These are phyloP conservation scores for Cryptococcus sp. DNA, from an alignment of 1,284 basidiomycete species.

Conservation along the genomic window DNA sequence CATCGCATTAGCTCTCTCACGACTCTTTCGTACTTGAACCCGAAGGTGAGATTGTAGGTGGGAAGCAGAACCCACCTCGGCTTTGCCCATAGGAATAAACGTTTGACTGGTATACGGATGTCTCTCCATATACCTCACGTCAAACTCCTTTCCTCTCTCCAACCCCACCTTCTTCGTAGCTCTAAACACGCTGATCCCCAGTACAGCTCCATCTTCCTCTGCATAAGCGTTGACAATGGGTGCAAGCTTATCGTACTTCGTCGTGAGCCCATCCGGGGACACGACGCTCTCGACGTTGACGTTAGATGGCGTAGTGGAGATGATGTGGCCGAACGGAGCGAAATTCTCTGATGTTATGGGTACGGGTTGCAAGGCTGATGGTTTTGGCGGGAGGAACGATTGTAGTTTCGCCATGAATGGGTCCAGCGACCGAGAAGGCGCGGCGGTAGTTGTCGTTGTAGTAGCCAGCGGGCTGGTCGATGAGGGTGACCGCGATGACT, in stretches of 20 bases:
- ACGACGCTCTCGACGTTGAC: conserved; percentile 66
- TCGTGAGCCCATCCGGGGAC: conserved; percentile 58
- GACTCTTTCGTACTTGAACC: no score
- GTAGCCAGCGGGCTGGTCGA: no score
- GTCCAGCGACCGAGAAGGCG: no score
- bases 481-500: neutral
- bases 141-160: conserved; percentile 58
- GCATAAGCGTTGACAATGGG: conserved; percentile 69
- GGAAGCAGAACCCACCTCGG: conserved; percentile 44
- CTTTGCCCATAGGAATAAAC: conserved; percentile 82
- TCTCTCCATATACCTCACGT: conserved; percentile 52
- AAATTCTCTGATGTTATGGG: conserved; percentile 66
- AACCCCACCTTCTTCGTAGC: conserved; percentile 59
- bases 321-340: conserved; percentile 76
- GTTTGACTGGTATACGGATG: conserved; percentile 64
- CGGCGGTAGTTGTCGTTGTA: no score
- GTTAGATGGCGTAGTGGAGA: conserved; percentile 60
- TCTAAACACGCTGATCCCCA: conserved; percentile 76
- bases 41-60: neutral
- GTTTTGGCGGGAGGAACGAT: no score
- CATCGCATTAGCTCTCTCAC: neutral
- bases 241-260: conserved; percentile 81
- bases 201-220: conserved; percentile 51
- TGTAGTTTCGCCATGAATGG: no score
- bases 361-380: conserved; percentile 19